These are phyloP conservation scores for Auriculariales sp. DNA, from an alignment of 768 basidiomycete genomes.

Conservation along the genomic window DNA sequence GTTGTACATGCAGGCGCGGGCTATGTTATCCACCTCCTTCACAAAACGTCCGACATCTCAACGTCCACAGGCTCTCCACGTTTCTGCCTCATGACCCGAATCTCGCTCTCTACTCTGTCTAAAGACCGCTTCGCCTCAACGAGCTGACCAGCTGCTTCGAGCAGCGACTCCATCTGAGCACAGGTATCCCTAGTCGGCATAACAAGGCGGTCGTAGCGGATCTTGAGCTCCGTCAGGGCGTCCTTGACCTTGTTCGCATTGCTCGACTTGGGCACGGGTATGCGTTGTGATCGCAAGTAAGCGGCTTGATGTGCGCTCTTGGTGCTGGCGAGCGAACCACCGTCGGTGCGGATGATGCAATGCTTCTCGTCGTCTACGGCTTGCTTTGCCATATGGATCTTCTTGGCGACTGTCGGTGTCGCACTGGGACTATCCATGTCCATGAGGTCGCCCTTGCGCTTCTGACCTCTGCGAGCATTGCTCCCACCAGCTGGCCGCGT, in stretches of 20 bases:
- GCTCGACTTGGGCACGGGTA: slow-evolving; percentile 64
- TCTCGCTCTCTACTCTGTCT: slow-evolving; percentile 79
- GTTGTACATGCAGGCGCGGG: too few relatives aligned
- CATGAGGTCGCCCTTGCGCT: slow-evolving; percentile 24
- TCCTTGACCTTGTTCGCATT: slow-evolving; percentile 64
- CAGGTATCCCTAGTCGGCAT: slow-evolving; percentile 89
- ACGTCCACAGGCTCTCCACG: slow-evolving; percentile 28
- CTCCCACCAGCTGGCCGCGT: not conserved
- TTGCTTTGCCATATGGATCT: slow-evolving; percentile 38
- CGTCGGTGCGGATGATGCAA: slow-evolving; percentile 61
- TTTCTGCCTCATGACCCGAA: slow-evolving; percentile 46
- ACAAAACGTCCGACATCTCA: slow-evolving; percentile 33
- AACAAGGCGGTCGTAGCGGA: slow-evolving; percentile 61
- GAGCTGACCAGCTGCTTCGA: slow-evolving; percentile 56
- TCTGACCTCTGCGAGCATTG: slow-evolving; percentile 20
- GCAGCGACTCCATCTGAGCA: slow-evolving; percentile 52
- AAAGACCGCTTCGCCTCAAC: slow-evolving; percentile 82
- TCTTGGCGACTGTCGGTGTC: slow-evolving; percentile 35
- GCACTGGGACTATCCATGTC: slow-evolving; percentile 30
- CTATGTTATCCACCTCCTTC: too few relatives aligned
- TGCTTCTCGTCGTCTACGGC: slow-evolving; percentile 17
- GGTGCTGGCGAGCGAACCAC: slow-evolving; percentile 32
- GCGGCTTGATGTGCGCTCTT: slow-evolving; percentile 70
- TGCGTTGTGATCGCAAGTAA: slow-evolving; percentile 73
- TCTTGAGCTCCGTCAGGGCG: slow-evolving; percentile 60